phyloP scores from a whole-genome alignment of 768 basidiomycete genomes.

The Russula emetica region DNA sequence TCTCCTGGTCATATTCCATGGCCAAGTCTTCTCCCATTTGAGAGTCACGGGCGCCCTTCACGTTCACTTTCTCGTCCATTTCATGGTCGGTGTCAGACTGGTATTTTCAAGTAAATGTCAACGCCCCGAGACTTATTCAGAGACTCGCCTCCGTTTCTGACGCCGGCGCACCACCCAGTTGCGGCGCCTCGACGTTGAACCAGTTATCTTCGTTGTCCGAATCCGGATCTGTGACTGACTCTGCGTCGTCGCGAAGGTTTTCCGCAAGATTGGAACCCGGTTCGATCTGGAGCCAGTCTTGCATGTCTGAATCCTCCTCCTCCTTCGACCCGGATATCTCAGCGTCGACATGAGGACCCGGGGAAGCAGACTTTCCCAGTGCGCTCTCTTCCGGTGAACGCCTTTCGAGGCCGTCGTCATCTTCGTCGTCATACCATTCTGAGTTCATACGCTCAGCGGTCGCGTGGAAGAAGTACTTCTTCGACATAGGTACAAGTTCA shows the following conservation, averaged over 20 bases:
- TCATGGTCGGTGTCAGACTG: conserved; percentile 13
- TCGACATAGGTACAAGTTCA: conserved; percentile 54
- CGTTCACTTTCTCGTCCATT: conserved; percentile 3
- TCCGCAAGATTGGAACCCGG: conserved; percentile 33
- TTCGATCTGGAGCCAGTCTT: conserved; percentile 29
- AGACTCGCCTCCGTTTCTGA: conserved; percentile 14
- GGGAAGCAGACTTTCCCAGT: not conserved
- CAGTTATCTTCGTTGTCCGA: conserved; percentile 61
- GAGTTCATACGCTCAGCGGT: conserved; percentile 46
- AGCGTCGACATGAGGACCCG: not conserved
- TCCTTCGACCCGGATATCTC: conserved; percentile 32
- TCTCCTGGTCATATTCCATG: conserved; percentile 72
- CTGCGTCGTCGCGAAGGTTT: conserved; percentile 36
- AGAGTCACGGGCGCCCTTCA: not conserved
- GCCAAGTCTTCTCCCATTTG: conserved; percentile 71
- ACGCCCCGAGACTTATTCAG: not conserved
- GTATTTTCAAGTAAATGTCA: not conserved
- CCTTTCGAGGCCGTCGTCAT: conserved; percentile 7
- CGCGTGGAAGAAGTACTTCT: conserved; percentile 81
- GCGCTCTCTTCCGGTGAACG: not conserved
- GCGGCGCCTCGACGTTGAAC: conserved; percentile 31
- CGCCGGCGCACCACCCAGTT: conserved; percentile 8
- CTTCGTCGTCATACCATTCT: conserved; percentile 45
- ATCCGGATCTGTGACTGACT: conserved; percentile 59
- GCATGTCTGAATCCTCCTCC: conserved; percentile 34